Percentiles rank a stretch among this genome's conserved stretches.
Evolutionary conservation across 805 yeast genomes (phyloP).

Genomic region (Clavispora asparagi): DNA sequence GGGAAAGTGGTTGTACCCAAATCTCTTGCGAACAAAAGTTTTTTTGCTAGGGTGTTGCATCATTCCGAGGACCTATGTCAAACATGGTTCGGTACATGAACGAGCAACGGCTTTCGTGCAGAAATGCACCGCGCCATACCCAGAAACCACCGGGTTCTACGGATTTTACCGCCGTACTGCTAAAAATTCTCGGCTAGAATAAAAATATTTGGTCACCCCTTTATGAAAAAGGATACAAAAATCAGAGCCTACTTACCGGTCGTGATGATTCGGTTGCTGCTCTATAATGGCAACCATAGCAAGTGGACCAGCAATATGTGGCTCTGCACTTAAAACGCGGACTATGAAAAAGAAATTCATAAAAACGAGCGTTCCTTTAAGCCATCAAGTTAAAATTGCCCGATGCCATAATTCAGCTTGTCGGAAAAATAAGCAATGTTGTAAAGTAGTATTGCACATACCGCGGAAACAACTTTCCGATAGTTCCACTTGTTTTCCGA

Average conservation of each 20-base stretch:
- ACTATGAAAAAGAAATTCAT: not conserved
- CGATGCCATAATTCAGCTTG: no score
- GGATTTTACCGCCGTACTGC: not conserved
- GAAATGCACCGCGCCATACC: not conserved
- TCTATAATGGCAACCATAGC: no score
- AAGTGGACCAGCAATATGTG: not conserved
- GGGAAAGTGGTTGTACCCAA: not conserved
- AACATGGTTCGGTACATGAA: constrained; percentile 2
- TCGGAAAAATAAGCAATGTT: not conserved
- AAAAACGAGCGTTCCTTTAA: not conserved
- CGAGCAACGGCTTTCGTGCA: constrained; percentile 2
- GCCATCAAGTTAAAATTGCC: not conserved
- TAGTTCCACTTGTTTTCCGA: not conserved
- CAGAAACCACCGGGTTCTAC: not conserved
- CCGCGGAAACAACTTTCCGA: not conserved
- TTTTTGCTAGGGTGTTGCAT: not conserved
- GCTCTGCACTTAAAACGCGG: not conserved
- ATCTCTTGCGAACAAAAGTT: not conserved
- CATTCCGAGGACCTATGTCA: not conserved
- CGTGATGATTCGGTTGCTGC: no score
- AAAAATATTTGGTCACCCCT: no score
- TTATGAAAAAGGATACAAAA: no score
- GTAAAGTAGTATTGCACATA: not conserved
- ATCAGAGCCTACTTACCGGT: no score
- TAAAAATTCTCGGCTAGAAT: no score